Base-by-base conservation (phyloP, 1,284 basidiomycete species). In the Rhodotorula sp. region DNA sequence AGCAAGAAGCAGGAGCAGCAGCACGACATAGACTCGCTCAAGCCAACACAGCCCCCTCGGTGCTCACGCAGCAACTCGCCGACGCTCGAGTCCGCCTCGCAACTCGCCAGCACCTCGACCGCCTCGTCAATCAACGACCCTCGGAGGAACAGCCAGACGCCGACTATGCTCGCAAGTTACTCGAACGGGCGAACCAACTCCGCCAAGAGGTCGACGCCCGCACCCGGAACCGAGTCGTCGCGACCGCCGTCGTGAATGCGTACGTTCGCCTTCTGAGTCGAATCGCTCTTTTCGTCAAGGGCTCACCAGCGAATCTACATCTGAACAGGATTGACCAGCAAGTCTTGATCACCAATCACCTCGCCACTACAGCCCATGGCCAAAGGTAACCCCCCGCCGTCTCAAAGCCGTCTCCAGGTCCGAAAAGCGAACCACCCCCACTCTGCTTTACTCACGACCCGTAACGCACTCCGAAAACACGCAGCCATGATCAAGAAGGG, bases 201-300 rank as follows among this genome's bases (percentile, higher is more conserved):
- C 39, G 23, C 23, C 23, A 5, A 16, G 39, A 59, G 6, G 39
- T 59, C 58, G 23, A 39, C 5, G 23, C 58, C 16, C 21, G 34
- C 34, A 16, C 14, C 23, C 14, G 34, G 8, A 5, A 5, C 23
- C 8, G 49, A 51, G 49, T 51, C 49, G 15, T 59, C 58, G 43
- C n/a, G 5, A 5, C 10, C 23, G 34, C 34, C 20, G 21, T n/a
- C 34, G 15, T 14, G 1, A 20, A 8, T 8, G 56, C 56, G 56
- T 57, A 34, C 56, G 56, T 34, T 20, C 54, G 26, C 52, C 39
- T 54, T 70, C 10, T 10, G 12, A 21, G 31, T 2, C 69, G 65
- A 20, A 58, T 58, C 64, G 5, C 46, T 26, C 64, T 29, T 21
- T 29, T 8, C 47, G 26, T 31, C 26, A 18, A 20, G 51, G 10